Evolutionary conservation across 192 early-diverging fungal species (phyloP).

Genomic region (Funneliformis geosporum): DNA sequence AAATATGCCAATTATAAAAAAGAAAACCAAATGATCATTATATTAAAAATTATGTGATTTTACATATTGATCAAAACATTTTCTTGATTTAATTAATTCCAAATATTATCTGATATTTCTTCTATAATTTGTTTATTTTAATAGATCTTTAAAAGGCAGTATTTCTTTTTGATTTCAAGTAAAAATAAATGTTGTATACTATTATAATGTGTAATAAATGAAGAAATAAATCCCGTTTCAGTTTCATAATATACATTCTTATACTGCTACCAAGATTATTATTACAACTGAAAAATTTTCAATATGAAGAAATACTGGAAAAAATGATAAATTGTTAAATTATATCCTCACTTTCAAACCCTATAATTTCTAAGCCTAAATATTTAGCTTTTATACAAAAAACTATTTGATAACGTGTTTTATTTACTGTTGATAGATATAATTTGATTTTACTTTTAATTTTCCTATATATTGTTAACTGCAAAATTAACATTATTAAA

Average conservation of each 20-base stretch:
- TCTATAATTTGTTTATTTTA: not conserved
- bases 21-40: not conserved
- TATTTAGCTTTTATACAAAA: not conserved
- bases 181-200: not conserved
- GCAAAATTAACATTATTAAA: too few species aligned
- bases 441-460: not conserved
- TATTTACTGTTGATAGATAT: not conserved
- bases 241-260: not conserved
- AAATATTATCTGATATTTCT: not conserved
- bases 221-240: not conserved
- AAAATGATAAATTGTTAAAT: not conserved
- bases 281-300: not conserved
- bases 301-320: not conserved
- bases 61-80: not conserved
- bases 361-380: not conserved
- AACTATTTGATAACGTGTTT: not conserved
- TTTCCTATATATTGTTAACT: not conserved
- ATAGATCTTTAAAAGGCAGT: not conserved
- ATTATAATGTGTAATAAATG: not conserved
- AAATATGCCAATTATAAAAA: not conserved
- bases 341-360: not conserved
- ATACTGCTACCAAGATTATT: not conserved
- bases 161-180: not conserved
- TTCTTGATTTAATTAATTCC: not conserved
- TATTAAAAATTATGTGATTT: not conserved